Evolutionary conservation across 176 grass and related monocot genomes (phyloP), one percentile per base, ranked within the genome.

Genomic region (Hordeum marinum): DNA sequence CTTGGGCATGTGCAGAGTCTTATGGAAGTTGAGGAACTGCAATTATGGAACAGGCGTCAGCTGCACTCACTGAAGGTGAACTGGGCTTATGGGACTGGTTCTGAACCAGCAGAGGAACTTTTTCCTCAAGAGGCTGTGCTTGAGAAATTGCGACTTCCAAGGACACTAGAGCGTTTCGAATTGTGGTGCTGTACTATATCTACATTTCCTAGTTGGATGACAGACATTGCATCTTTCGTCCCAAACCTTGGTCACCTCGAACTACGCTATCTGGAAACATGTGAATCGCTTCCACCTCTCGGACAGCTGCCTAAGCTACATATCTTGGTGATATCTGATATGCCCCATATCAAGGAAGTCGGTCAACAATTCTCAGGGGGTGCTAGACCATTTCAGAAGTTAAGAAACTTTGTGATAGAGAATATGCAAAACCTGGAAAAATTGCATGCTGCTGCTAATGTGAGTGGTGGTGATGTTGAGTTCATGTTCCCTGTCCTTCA

Each of bases 201-300:
- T 63, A 63, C 61, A 63, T 63, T 63, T 63, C 61, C 61, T 63
- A 63, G 61, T 63, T 63, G 61, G 61, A 63, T 63, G 61, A 63
- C 24, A 63, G 61, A 63, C 11, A 63, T 63, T 63, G 61, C 11
- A 29, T 29, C 61, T 63, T 63, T 63, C 25, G 25, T 63, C 61
- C 61, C 61, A 63, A 63, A 63, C 25, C 61, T 63, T 63, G 61
- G 5, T 63, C 61, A 63, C 61, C 61, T 63, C 1, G 61, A 63
- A 63, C 25, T 63, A 63, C 61, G 61, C 23, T 6, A 63, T 63
- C 12, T 63, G 61, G 4, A 63, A 27, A 63, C 61, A 29, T 63
- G 61, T 63, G 61, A 3, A 25, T 63, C 0, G 25, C 61, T 63
- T 29, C 61, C 61, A 29, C 61, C 61, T 29, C 61, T 63, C 29